A percentile compares a stretch with the other conserved stretches of the same genome.
These are phyloP conservation scores for Plenodomus tracheiphilus DNA, from an alignment of 2,329 filamentous ascomycete genomes.

Conservation along the genomic window DNA sequence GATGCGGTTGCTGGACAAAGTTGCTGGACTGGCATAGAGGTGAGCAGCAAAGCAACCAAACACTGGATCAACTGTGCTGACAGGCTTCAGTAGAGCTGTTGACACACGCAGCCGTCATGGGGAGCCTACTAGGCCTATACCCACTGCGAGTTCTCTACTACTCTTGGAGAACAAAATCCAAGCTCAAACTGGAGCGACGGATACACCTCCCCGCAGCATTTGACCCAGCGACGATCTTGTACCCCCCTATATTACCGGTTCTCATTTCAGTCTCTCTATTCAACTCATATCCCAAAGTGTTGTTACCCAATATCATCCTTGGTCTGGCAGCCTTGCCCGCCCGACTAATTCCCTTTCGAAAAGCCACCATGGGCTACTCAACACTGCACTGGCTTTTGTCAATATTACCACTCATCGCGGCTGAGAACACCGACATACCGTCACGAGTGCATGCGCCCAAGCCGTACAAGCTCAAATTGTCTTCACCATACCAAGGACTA, in stretches of 20 bases:
- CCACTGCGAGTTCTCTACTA: conserved; percentile 44
- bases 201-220: conserved; percentile 75
- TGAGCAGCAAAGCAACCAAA: too few species aligned
- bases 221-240: conserved; percentile 88
- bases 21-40: conserved; percentile 48
- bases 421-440: conserved; percentile 49
- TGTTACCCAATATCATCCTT: conserved; percentile 82
- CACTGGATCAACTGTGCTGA: conserved; percentile 16
- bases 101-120: conserved; percentile 42
- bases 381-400: conserved; percentile 79
- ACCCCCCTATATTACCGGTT: conserved; percentile 76
- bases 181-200: conserved; percentile 44
- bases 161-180: conserved; percentile 31
- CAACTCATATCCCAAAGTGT: conserved; percentile 59
- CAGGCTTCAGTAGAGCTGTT: conserved; percentile 44
- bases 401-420: conserved; percentile 66
- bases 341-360: conserved; percentile 68
- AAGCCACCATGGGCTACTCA: conserved; percentile 61
- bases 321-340: conserved; percentile 76
- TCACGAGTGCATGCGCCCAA: conserved; percentile 37
- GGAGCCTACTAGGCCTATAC: conserved; percentile 39
- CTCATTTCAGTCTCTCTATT: conserved; percentile 76
- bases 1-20: conserved; percentile 41
- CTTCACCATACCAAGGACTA: conserved; percentile 42
- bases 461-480: conserved; percentile 41